These are phyloP conservation scores for Stereum hirsutum DNA, from an alignment of 1,284 basidiomycete species.

Conservation along the genomic window DNA sequence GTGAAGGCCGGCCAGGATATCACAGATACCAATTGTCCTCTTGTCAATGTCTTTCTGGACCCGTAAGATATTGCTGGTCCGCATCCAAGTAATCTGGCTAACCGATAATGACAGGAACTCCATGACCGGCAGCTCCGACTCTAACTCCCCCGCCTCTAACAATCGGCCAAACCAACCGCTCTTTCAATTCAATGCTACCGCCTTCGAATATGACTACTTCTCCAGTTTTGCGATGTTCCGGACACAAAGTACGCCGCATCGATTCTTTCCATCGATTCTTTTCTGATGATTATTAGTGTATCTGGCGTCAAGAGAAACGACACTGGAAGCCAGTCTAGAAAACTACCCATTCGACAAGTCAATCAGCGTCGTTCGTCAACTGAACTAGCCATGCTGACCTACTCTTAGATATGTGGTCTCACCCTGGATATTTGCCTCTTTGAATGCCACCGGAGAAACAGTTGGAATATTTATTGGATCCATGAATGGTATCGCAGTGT, in stretches of 20 bases:
- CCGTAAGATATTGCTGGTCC: no score
- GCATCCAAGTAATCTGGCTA: no score
- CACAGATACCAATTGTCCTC: neutral
- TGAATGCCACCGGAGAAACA: neutral
- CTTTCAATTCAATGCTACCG: neutral
- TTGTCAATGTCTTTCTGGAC: neutral
- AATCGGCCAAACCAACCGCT: neutral
- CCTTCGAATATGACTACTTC: neutral
- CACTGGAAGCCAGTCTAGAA: neutral
- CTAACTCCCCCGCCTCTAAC: neutral
- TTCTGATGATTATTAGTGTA: no score
- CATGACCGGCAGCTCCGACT: neutral
- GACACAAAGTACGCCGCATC: no score
- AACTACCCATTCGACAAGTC: constrained; percentile 1
- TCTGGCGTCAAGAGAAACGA: neutral
- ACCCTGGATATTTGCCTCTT: neutral
- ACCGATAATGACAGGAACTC: neutral
- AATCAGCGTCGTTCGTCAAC: no score
- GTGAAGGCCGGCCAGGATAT: neutral
- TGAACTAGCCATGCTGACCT: neutral
- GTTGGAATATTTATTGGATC: neutral
- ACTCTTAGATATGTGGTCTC: neutral
- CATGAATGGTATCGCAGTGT: neutral
- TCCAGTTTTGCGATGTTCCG: neutral
- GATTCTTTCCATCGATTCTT: no score